Conservation (phyloP, 2,329 filamentous ascomycete species). For the Microdochium nivale region DNA sequence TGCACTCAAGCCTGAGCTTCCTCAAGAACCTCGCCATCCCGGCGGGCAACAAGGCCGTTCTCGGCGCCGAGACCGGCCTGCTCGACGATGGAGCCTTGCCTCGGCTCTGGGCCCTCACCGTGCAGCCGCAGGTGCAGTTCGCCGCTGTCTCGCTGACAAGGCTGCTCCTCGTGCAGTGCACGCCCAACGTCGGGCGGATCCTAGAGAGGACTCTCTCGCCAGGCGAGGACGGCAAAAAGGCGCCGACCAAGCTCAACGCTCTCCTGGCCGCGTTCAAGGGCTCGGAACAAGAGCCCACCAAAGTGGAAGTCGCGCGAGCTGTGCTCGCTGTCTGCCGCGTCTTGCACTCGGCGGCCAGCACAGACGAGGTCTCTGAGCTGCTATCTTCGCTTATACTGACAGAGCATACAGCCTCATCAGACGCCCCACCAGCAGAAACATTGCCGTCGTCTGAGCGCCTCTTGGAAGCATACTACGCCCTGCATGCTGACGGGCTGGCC, state of each 20-base stretch:
- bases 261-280: slow-evolving; percentile 30
- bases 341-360: slow-evolving; percentile 33
- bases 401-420: not conserved
- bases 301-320: slow-evolving; percentile 50
- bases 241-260: slow-evolving; percentile 21
- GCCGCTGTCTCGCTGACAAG: slow-evolving; percentile 49
- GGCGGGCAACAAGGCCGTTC: slow-evolving; percentile 38
- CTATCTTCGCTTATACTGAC: not conserved
- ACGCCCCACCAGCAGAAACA: not conserved
- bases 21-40: slow-evolving; percentile 59
- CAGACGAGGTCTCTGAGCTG: not conserved
- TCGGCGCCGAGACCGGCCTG: slow-evolving; percentile 36
- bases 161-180: slow-evolving; percentile 44
- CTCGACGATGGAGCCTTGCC: slow-evolving; percentile 38
- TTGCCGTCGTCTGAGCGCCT: not conserved
- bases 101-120: slow-evolving; percentile 43
- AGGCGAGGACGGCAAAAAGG: not conserved
- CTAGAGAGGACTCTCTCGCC: not conserved
- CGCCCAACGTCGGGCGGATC: slow-evolving; percentile 41
- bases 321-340: slow-evolving; percentile 44
- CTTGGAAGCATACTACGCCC: slow-evolving; percentile 33
- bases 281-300: slow-evolving; percentile 45
- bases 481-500: slow-evolving; percentile 29
- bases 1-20: slow-evolving; percentile 50
- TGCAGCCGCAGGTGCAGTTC: slow-evolving; percentile 50